Evolutionary conservation across 2,329 filamentous ascomycete species (phyloP).

Genomic region (Ilyonectria sp.): DNA sequence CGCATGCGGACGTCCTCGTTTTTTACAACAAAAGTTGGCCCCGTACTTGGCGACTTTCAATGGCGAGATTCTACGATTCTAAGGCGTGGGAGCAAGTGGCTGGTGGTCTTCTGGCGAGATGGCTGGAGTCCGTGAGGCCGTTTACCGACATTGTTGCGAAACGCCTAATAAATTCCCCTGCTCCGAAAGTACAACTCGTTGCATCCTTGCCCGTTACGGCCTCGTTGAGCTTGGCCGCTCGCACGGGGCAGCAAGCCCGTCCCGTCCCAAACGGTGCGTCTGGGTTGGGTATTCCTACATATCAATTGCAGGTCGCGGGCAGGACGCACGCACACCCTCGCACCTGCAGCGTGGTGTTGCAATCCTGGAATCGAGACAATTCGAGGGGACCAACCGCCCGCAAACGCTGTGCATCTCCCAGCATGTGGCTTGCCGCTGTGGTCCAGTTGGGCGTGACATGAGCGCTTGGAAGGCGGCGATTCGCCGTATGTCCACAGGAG

Average conservation of each 20-base stretch:
- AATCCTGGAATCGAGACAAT: slow-evolving; percentile 46
- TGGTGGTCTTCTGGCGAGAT: slow-evolving; percentile 37
- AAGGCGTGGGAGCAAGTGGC: slow-evolving; percentile 29
- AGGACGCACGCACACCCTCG: slow-evolving; percentile 42
- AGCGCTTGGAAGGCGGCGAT: slow-evolving; percentile 26
- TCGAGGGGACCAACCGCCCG: slow-evolving; percentile 29
- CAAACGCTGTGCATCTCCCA: slow-evolving; percentile 38
- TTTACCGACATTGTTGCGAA: slow-evolving; percentile 39
- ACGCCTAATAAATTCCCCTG: slow-evolving; percentile 34
- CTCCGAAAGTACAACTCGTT: slow-evolving; percentile 25
- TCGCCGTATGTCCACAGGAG: slow-evolving; percentile 3
- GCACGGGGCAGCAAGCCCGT: slow-evolving; percentile 36
- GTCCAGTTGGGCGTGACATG: slow-evolving; percentile 40
- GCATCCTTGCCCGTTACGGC: slow-evolving; percentile 29
- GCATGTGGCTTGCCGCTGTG: slow-evolving; percentile 45
- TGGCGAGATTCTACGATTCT: slow-evolving; percentile 35
- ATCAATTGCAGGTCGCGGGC: slow-evolving; percentile 1
- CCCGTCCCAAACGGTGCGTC: slow-evolving; percentile 35
- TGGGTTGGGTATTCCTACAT: slow-evolving; percentile 33
- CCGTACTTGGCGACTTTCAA: neutral
- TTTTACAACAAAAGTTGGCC: slow-evolving; percentile 23
- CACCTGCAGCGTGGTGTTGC: slow-evolving; percentile 45
- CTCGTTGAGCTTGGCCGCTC: slow-evolving; percentile 11
- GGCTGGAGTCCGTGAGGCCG: slow-evolving; percentile 35
- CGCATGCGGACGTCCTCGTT: slow-evolving; percentile 8